Base-by-base conservation (phyloP, 768 basidiomycete species). In the Tylopilus intermedius region DNA sequence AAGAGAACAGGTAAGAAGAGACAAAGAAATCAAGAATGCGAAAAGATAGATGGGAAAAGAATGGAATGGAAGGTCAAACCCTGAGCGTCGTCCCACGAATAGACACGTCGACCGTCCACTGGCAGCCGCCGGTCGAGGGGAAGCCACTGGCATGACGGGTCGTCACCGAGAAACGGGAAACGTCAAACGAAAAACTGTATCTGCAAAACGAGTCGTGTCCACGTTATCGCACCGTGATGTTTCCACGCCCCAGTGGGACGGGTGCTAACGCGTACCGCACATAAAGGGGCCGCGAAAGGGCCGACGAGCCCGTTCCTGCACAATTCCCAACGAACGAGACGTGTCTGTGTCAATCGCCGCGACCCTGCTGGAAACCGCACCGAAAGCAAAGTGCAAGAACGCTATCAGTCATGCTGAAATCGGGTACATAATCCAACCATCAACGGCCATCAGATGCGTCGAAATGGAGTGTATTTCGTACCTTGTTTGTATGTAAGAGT, bases 391-490 rank as follows among this genome's bases (percentile, higher is more conserved):
- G 48, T 13, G 22, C 22, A 22, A 41, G 40, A 21, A 41, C 35
- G 44, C 46, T 46, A 33, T 14, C 14, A 27, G 10, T 14, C 5
- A 10, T n/a, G 35, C 22, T 22, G 35, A 30, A 49, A 47, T 58
- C 6, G 38, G 7, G 47, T 41, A 47, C 51, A 47, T 53, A 41
- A 58, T 33, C 27, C 45, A 27, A 53, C 8, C 60, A 51, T 60
- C 52, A 46, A 56, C 53, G 61, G 61, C 57, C 61, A 56, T 63
- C 57, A 59, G 60, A 59, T 62, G 50, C 49, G 44, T 48, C 45
- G 39, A 47, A 29, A 24, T 21, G 11, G 45, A 54, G 22, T 46
- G 33, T 9, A 15, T 4, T n/a, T 15, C 56, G 47, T 47, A 47
- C 49, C 58, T 53, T 22, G 15, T 11, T 38, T 45, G 59, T 58